These are phyloP conservation scores for Alloascoidea hylecoeti DNA, from an alignment of 805 yeast genomes.

Conservation along the genomic window DNA sequence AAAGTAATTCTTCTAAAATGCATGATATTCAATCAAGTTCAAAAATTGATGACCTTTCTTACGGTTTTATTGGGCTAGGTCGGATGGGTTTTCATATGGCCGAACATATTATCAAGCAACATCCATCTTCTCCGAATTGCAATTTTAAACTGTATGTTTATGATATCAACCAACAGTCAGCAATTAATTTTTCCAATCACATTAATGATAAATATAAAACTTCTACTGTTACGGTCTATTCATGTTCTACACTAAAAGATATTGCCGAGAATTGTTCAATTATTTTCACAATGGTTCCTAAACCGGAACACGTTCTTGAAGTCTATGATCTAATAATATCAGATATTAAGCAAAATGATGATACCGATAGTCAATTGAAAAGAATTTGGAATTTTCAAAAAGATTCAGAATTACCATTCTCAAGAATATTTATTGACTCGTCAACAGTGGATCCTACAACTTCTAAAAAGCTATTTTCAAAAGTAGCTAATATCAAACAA, in stretches of 20 bases:
- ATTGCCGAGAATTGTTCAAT: slow-evolving; percentile 23
- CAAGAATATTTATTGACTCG: slow-evolving; percentile 27
- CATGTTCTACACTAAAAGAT: slow-evolving; percentile 9
- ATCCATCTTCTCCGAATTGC: slow-evolving; percentile 13
- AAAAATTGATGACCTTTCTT: slow-evolving; percentile 10
- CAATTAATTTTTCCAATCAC: slow-evolving; percentile 12
- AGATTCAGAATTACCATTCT: not conserved
- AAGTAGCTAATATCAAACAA: slow-evolving; percentile 18
- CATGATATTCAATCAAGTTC: not conserved
- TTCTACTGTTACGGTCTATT: slow-evolving; percentile 12
- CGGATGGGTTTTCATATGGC: slow-evolving; percentile 47
- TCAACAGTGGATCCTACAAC: slow-evolving; percentile 38
- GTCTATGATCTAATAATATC: slow-evolving; percentile 25
- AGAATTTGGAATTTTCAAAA: not conserved
- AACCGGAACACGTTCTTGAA: slow-evolving; percentile 31
- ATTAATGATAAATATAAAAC: slow-evolving; percentile 13
- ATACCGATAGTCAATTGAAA: slow-evolving; percentile 5
- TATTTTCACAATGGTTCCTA: slow-evolving; percentile 40
- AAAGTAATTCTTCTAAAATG: not conserved
- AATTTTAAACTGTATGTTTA: slow-evolving; percentile 27
- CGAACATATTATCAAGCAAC: slow-evolving; percentile 25
- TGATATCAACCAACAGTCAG: slow-evolving; percentile 23
- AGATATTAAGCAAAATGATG: slow-evolving; percentile 13
- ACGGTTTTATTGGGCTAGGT: slow-evolving; percentile 44
- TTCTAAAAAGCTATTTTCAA: slow-evolving; percentile 24